Evolutionary conservation across 2,329 filamentous ascomycete genomes (phyloP), one percentile per base, ranked within the genome.

Genomic region (Orbilia oligospora): DNA sequence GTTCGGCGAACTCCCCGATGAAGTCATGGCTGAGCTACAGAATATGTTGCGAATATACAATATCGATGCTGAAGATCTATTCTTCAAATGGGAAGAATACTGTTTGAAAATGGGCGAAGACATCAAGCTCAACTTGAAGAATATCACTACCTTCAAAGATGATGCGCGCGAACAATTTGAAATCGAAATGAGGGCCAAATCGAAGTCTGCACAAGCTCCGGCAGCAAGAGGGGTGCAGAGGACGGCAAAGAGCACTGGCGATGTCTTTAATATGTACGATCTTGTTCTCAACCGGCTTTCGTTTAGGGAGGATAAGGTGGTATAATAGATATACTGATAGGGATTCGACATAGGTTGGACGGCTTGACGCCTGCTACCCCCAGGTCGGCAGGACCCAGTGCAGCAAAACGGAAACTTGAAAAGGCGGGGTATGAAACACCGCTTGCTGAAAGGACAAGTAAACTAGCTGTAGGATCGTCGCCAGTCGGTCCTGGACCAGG

Each of bases 1-100:
- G 84, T 82, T 87, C 84, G 83, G 88, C 86, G 86, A 88, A 44
- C 87, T 98, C 5, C 89, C 93, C 79, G 86, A 90, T 80, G 95
- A 98, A 84, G 89, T 98, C 72, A 86, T 93, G 80, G 86, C 88
- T 67, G 94, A 97, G 85, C 87, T 99, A 81, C 89, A 92, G 83
- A 97, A 93, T 75, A 97, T 97, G 83, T 89, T 96, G 86, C 90
- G 91, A 69, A 87, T 98, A 77, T 93, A 97, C 85, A 90, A 90
- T 58, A 88, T 98, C 78, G 89, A 90, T 16, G 88, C 91, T 38
- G 91, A 98, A 84, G 96, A 98, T 83, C 87, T 98, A 27, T 97
- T 93, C 85, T 97, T 93, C 89, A 98, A 98, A 88, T 99, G 96
- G 96, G 96, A 99, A 85, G 95, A 94, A 0, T 98, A 97, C 87